Evolutionary conservation across 192 early-diverging fungal species (phyloP).

Genomic region (Neocallimastix lanati): DNA sequence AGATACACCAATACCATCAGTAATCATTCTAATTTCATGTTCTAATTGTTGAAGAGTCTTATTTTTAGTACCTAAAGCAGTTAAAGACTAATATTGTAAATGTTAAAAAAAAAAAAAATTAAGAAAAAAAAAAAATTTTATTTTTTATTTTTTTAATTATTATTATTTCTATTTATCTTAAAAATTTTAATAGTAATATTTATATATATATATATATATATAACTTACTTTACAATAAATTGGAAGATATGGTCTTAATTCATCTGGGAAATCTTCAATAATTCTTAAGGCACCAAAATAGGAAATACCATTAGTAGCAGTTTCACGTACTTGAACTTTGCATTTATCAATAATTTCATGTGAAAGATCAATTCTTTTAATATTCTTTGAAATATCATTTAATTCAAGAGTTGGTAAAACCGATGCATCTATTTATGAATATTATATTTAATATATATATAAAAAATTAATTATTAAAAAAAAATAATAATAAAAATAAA

Average conservation of each 20-base stretch:
- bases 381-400: conserved; percentile 37
- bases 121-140: too few relatives aligned
- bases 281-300: conserved; percentile 62
- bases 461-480: too few relatives aligned
- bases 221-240: conserved; percentile 49
- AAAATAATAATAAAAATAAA: too few relatives aligned
- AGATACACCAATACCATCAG: conserved; percentile 64
- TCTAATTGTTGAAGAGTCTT: conserved; percentile 59
- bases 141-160: too few relatives aligned
- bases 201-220: not conserved
- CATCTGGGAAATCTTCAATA: conserved; percentile 35
- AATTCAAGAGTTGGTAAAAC: conserved; percentile 69
- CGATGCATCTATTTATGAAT: conserved; percentile 49
- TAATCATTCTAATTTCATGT: conserved; percentile 64
- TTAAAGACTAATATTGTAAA: conserved; percentile 15
- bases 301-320: conserved; percentile 78
- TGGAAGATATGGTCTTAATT: conserved; percentile 52
- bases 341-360: conserved; percentile 23
- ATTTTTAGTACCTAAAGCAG: conserved; percentile 16
- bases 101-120: too few relatives aligned
- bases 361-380: conserved; percentile 33
- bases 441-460: too few relatives aligned
- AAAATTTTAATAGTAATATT: too few relatives aligned
- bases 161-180: too few relatives aligned
- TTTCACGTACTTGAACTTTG: conserved; percentile 56